Evolutionary conservation across 2,329 filamentous ascomycete species (phyloP), one percentile per base, ranked within the genome.

Genomic region (Penicillium glabrum): DNA sequence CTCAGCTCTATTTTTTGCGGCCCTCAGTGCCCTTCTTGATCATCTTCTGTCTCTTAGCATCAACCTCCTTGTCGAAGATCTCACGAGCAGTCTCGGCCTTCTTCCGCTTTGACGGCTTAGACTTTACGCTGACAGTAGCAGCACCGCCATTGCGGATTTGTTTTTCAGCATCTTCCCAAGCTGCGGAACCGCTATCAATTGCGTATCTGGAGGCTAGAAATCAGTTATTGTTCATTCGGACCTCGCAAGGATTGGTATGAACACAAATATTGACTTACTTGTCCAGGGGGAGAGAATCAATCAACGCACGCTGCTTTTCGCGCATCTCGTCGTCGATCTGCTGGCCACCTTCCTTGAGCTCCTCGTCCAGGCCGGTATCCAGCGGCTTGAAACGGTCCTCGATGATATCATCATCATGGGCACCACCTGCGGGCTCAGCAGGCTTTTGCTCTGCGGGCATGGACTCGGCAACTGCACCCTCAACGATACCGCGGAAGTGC

Each of bases 241-340:
- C 16, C 35, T 27, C 26, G 23, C 26, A 43, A 24, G 46, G 23
- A n/a, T 41, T 46, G 46, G 16, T 27, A 31, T 43, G 43, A 10
- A 37, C 24, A 77, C 88, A 9, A 26, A 24, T 37, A 37, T 9
- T 35, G 21, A 77, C 88, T 83, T 82, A 93, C 86, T 90, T 88
- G 68, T 96, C 91, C 51, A 98, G 81, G 45, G 93, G 93, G 60
- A 98, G 79, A 61, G 92, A 89, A 79, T 97, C 90, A 68, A 98
- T 96, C 63, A 98, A 80, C 64, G 91, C 90, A 67, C 89, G 86
- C 75, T 96, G 91, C 76, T 93, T 90, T 74, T 90, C 87, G 64
- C 85, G 85, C 67, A 96, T 79, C 57, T 85, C 86, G 47, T 80
- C 81, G 59, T 91, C 76, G 26, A 90, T 86, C 73, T 95, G 88